These are phyloP conservation scores for Lactarius hengduanensis DNA, from an alignment of 768 basidiomycete species.

Conservation along the genomic window DNA sequence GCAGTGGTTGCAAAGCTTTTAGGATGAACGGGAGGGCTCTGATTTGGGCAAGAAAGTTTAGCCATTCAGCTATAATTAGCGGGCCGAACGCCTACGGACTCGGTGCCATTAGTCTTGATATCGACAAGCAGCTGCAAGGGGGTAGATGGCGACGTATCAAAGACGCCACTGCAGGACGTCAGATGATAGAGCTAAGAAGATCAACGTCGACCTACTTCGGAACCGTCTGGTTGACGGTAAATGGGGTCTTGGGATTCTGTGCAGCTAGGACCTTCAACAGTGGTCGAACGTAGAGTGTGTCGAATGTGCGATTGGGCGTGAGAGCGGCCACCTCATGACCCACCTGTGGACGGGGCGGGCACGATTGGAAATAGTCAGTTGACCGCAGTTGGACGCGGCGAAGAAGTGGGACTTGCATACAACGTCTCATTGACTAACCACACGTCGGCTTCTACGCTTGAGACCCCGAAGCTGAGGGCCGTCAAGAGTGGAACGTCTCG, in stretches of 20 bases:
- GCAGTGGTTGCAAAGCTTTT: constrained; percentile 46
- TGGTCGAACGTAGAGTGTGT: constrained; percentile 49
- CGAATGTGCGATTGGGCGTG: constrained; percentile 44
- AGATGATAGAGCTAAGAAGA: background rate
- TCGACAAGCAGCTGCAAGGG: constrained; percentile 51
- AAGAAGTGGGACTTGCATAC: constrained; percentile 36
- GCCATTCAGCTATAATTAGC: constrained; percentile 3
- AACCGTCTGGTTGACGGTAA: constrained; percentile 41
- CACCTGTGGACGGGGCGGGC: constrained; percentile 36
- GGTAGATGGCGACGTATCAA: constrained; percentile 43
- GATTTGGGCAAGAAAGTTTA: background rate
- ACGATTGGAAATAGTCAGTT: constrained; percentile 2
- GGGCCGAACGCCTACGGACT: constrained; percentile 36
- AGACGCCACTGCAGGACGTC: constrained; percentile 41
- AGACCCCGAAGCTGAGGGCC: constrained; percentile 48
- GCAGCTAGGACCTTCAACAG: constrained; percentile 41
- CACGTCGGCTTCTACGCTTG: constrained; percentile 56
- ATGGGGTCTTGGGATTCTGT: constrained; percentile 44
- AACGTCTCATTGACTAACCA: constrained; percentile 47
- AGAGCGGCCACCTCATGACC: constrained; percentile 48
- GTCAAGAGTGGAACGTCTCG: constrained; percentile 50
- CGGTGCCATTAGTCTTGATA: constrained; percentile 51
- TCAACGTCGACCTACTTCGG: constrained; percentile 40
- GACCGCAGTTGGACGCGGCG: background rate
- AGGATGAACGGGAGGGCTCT: constrained; percentile 47